Conservation (phyloP, 1,284 basidiomycete genomes). For the Prillingera fragicola region DNA sequence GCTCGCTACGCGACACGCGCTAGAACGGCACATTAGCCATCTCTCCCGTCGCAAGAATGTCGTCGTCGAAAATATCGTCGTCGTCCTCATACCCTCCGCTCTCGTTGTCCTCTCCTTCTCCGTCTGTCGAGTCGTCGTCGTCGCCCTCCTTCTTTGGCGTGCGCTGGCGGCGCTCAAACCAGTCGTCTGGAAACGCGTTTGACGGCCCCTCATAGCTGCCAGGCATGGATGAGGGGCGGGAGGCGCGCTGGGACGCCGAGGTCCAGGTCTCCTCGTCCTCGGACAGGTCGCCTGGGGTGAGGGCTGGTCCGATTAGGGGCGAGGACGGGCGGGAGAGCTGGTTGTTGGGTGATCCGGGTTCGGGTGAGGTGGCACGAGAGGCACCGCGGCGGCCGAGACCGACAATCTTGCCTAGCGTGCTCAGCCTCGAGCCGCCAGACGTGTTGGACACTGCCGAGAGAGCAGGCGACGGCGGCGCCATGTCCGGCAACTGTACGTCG, state of each 20-base stretch:
- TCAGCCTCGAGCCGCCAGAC: conserved; percentile 59
- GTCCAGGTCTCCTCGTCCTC: conserved; percentile 52
- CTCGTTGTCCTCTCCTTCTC: conserved; percentile 2
- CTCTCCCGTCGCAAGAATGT: conserved; percentile 70
- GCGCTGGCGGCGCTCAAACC: conserved; percentile 17
- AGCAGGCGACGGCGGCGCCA: conserved; percentile 81
- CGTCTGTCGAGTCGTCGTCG: background rate
- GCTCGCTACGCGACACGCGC: no score
- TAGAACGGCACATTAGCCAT: conserved; percentile 75
- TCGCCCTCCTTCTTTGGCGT: conserved; percentile 22
- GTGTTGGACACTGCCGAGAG: conserved; percentile 85
- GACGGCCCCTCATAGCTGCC: conserved; percentile 57
- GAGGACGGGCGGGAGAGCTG: conserved; percentile 51
- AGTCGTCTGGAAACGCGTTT: conserved; percentile 26
- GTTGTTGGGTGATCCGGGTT: conserved; percentile 10
- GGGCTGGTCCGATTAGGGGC: conserved; percentile 41
- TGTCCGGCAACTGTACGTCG: conserved; percentile 76
- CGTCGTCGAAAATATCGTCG: conserved; percentile 61
- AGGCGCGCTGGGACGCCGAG: conserved; percentile 56
- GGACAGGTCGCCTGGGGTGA: conserved; percentile 36
- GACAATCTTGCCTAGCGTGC: conserved; percentile 74
- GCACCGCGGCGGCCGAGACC: conserved; percentile 53
- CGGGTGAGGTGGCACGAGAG: conserved; percentile 32
- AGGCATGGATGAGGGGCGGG: conserved; percentile 68
- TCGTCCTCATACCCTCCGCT: conserved; percentile 24